Evolutionary conservation across 352 stramenopile genomes (phyloP), one percentile per base, ranked within the genome.

Genomic region (Phytopythium litorale): DNA sequence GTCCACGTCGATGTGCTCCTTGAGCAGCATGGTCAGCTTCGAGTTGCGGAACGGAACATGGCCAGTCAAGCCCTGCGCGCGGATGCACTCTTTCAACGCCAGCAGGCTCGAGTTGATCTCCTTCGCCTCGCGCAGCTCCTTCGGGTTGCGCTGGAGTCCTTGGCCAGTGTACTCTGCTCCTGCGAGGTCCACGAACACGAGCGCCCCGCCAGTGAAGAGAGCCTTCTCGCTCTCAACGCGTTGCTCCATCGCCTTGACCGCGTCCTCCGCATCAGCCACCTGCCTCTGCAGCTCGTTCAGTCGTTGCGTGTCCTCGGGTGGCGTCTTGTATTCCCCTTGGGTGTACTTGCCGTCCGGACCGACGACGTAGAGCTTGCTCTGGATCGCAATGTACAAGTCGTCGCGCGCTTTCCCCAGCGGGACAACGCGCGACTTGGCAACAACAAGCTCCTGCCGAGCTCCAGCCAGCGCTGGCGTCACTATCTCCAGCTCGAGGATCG

Each of bases 131-230:
- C 68, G 65, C 42, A 51, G 40, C 50, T 61, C 58, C 60, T 56
- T 61, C 0, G 69, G 38, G 45, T 56, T 73, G n/a, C 69, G 69
- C 30, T 42, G 9, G 7, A 81, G 68, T 4, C 72, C 75, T 18
- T 81, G 45, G 45, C 78, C 75, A 7, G 73, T 81, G 64, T 87
- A 80, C 66, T 87, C 78, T n/a, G 75, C 75, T 13, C 78, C 73
- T 19, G 75, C 75, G 18, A 87, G 65, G 50, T 84, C 78, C 42
- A 83, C 73, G 35, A 85, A 73, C 25, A 85, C 75, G 4, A 87
- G 67, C 53, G 68, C 63, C 2, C 78, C 78, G 23, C 78, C 63
- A 19, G 37, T 6, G 38, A 42, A 68, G 18, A 60, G 62, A 4
- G 45, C 35, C 42, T 63, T 66, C 18, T 67, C 70, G 21, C n/a